phyloP scores from a whole-genome alignment of 345 rosid species.

The Eucalyptus sideroxylon region DNA sequence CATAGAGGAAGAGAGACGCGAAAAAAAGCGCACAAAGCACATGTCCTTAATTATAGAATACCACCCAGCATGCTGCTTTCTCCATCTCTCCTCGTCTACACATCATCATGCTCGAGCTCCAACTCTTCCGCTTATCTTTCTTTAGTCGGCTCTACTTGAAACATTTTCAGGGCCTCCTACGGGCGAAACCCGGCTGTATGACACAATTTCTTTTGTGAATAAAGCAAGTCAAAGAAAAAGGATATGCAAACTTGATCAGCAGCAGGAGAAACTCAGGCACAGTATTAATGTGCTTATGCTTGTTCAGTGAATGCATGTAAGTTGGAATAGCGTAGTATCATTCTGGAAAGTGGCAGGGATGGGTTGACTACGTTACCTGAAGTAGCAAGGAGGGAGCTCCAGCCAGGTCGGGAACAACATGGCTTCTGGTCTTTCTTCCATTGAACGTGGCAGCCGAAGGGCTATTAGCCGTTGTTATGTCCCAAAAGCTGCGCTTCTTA shows the following conservation, averaged over 20 bases:
- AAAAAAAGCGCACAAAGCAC: background rate
- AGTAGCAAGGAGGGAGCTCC: conserved; percentile 83
- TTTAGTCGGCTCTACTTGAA: conserved; percentile 1
- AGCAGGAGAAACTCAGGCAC: too few relatives aligned
- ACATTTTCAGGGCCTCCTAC: conserved; percentile 31
- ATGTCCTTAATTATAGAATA: background rate
- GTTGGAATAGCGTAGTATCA: background rate
- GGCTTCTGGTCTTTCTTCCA: conserved; percentile 76
- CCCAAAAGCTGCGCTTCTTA: conserved; percentile 90
- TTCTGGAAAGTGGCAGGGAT: background rate
- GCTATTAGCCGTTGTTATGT: conserved; percentile 61
- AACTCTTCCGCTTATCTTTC: background rate
- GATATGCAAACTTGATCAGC: background rate
- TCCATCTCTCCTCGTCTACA: background rate
- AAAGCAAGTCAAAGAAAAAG: background rate
- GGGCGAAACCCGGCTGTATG: conserved; percentile 84
- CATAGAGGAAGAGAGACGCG: background rate
- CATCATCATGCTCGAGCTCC: background rate
- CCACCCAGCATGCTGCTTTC: background rate
- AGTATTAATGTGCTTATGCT: background rate
- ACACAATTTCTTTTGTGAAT: background rate
- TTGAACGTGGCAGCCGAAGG: conserved; percentile 40
- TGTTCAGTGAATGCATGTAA: background rate
- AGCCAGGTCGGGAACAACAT: conserved; percentile 31
- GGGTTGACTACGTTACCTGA: conserved; percentile 34